Base-by-base conservation (phyloP, 2,329 filamentous ascomycete species). In the Blastomyces silverae region DNA sequence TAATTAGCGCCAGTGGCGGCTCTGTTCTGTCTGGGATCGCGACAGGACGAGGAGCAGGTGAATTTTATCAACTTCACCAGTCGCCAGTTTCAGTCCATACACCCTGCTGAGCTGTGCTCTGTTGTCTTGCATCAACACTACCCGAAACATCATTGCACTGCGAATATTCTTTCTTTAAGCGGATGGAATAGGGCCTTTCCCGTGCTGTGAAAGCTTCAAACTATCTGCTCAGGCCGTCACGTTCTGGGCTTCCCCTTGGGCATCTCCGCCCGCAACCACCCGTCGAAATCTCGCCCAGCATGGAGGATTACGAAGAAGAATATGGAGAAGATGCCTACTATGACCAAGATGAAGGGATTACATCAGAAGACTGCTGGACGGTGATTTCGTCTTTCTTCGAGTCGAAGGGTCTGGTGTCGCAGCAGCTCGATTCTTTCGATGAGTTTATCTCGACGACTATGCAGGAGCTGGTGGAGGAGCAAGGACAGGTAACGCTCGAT, bases 371-470 rank as follows among this genome's bases (percentile, higher is more conserved):
- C 79, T 97, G 92, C 82, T 99, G 95, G 94, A 90, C 89, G 69
- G 93, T 97, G 73, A 97, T 99, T 76, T 92, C 90, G 64, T 90
- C 94, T 11, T 97, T 97, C 82, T 99, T 99, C 80, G 91, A 97
- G 71, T 85, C 87, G 68, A 99, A 97, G 79, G 93, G 94, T 73
- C 84, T 99, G 42, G 94, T 96, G 28, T 96, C 94, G 20, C 93
- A 99, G 79, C 94, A 99, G 81, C 88, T 97, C 68, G 93, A 97
- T 76, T 99, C 95, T 0, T 99, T 96, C 79, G 92, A 99, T 79
- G 92, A 97, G 75, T 99, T 99, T 73, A 92, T 94, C 65, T 88
- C 89, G 66, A 92, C 90, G 28, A 97, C 92, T 0, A 93, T 99
- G 79, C 92, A 97, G 74, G 91, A 96, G 72, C 86, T 99, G 66